phyloP scores from a whole-genome alignment of 495 filamentous ascomycete species.

The Aspergillus egyptiacus region DNA sequence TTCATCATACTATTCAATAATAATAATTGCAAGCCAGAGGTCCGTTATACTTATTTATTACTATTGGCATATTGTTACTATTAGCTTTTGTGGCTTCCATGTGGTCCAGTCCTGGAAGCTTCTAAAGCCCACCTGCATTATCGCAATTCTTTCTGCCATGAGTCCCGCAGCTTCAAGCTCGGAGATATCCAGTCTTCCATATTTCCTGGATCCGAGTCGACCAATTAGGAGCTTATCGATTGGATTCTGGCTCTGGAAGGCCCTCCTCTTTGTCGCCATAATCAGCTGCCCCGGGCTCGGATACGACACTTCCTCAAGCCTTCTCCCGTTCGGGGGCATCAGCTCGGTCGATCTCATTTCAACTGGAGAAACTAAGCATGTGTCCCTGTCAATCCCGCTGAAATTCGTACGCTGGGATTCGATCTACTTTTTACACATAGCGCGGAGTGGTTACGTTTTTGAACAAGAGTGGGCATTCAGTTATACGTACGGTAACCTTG shows the following conservation, averaged over 20 bases:
- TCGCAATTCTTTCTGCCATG: too few relatives aligned
- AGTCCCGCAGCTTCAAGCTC: not conserved
- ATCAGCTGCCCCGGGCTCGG: slow-evolving; percentile 60
- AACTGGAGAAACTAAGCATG: slow-evolving; percentile 2
- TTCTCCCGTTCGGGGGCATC: slow-evolving; percentile 40
- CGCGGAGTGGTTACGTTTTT: slow-evolving; percentile 68
- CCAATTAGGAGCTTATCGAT: slow-evolving; percentile 34
- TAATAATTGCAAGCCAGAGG: not conserved
- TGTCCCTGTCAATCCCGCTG: slow-evolving; percentile 24
- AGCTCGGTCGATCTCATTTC: slow-evolving; percentile 11
- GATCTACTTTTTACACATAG: slow-evolving; percentile 71
- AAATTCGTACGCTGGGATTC: slow-evolving; percentile 85
- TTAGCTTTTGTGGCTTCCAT: not conserved
- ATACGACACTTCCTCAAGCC: slow-evolving; percentile 82
- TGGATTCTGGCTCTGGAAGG: slow-evolving; percentile 60
- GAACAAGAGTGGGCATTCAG: slow-evolving; percentile 99
- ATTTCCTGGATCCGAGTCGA: slow-evolving; percentile 27
- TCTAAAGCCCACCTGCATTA: not conserved
- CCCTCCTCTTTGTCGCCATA: slow-evolving; percentile 59
- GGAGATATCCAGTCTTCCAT: slow-evolving; percentile 11
- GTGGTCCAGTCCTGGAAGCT: not conserved
- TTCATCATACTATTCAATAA: not conserved
- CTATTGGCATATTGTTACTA: not conserved
- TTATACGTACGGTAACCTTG: slow-evolving; percentile 52
- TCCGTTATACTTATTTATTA: not conserved